A percentile compares a stretch with the other conserved stretches of the same genome.
Conservation (phyloP, 305 asterid species). For the Withania somnifera region DNA sequence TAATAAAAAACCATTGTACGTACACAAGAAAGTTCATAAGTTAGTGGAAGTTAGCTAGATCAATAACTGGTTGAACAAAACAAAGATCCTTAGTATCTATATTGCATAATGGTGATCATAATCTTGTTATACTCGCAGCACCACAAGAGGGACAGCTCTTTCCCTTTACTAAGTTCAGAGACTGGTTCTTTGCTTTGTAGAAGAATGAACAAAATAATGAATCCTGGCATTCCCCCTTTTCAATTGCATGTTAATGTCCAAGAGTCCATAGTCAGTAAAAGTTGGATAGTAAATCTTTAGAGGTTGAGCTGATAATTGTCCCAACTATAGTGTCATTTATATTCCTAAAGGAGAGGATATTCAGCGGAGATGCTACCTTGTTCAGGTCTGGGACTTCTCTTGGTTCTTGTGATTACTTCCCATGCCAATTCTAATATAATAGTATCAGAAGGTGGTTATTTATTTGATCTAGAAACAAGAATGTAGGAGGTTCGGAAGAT, state of each 20-base stretch:
- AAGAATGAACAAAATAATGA: background rate
- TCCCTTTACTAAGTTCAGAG: background rate
- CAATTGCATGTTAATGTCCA: background rate
- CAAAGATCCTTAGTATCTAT: background rate
- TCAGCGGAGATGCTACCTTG: background rate
- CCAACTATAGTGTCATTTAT: background rate
- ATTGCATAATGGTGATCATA: background rate
- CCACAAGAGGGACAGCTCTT: background rate
- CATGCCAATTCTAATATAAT: background rate
- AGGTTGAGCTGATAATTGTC: background rate
- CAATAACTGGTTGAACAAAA: background rate
- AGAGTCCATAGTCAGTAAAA: background rate
- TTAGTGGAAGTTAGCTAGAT: background rate
- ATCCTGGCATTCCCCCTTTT: background rate
- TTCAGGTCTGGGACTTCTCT: background rate
- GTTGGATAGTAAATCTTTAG: background rate
- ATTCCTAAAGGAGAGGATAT: background rate
- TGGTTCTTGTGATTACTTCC: background rate
- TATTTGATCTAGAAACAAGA: background rate
- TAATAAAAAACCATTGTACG: background rate
- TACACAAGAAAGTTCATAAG: background rate
- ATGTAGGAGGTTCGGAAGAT: background rate
- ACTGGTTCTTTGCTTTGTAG: background rate
- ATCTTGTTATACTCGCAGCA: background rate
- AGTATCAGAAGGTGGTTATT: background rate